phyloP scores from a whole-genome alignment of 768 basidiomycete genomes.

The Leccinum uliginosum region DNA sequence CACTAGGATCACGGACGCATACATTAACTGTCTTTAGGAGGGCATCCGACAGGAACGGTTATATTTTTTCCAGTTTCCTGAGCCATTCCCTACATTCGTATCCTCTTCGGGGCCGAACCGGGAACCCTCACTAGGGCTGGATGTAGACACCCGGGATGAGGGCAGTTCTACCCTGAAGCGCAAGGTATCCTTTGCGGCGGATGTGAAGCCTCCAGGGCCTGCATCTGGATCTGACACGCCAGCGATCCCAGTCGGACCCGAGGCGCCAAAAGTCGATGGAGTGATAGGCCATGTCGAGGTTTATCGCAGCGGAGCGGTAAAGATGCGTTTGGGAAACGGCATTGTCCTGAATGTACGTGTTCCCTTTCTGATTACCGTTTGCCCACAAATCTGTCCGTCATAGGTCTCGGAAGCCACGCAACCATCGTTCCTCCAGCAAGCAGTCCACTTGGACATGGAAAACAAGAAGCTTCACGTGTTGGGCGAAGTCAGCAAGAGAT shows the following conservation, averaged over 20 bases:
- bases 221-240: constrained; percentile 21
- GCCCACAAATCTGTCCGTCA: constrained; percentile 1
- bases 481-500: constrained; percentile 85
- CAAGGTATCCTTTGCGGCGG: constrained; percentile 58
- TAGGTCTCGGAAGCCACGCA: constrained; percentile 81
- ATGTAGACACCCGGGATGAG: constrained; percentile 28
- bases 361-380: neutral
- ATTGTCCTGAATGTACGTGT: constrained; percentile 72
- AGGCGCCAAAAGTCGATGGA: constrained; percentile 52
- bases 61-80: constrained; percentile 89
- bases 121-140: constrained; percentile 28
- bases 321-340: constrained; percentile 77
- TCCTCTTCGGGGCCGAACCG: constrained; percentile 32
- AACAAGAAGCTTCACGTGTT: constrained; percentile 63
- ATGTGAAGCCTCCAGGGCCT: constrained; percentile 48
- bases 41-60: constrained; percentile 58
- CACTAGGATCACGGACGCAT: neutral
- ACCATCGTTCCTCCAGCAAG: constrained; percentile 86
- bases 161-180: constrained; percentile 34
- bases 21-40: constrained; percentile 33
- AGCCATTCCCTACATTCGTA: constrained; percentile 74
- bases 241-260: constrained; percentile 16
- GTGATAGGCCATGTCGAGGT: constrained; percentile 81
- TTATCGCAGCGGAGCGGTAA: constrained; percentile 80
- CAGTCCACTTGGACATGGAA: constrained; percentile 62